Evolutionary conservation across 495 filamentous ascomycete species (phyloP).

Genomic region (Immersiella caudata): DNA sequence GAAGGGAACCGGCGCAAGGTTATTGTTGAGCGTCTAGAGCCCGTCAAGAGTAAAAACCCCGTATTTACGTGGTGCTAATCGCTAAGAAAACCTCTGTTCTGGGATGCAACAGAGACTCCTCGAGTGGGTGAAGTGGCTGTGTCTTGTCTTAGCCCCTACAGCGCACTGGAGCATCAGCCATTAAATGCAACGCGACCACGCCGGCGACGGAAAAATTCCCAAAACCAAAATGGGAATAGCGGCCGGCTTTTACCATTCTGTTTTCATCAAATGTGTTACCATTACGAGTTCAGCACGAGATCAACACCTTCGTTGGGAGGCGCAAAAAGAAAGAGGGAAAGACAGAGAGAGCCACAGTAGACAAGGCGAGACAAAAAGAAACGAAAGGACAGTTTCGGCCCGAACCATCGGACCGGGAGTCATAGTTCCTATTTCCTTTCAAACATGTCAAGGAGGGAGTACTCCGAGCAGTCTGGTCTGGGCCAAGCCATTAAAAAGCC

Average conservation of each 20-base stretch:
- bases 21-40: constrained; percentile 93
- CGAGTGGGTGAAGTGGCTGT: no score
- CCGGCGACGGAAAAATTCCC: no score
- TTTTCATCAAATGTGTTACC: background rate
- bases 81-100: background rate
- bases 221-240: no score
- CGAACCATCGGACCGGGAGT: background rate
- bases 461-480: background rate
- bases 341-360: background rate
- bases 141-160: background rate
- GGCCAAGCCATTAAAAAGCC: background rate
- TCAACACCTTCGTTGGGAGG: background rate
- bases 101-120: background rate
- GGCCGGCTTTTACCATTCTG: no score
- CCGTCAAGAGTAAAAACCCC: constrained; percentile 91
- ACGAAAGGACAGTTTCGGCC: background rate
- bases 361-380: background rate
- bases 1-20: constrained; percentile 87
- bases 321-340: background rate
- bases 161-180: background rate
- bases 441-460: background rate
- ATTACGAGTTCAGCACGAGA: no score
- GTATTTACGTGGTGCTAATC: constrained; percentile 94
- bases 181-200: no score
- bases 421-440: background rate